Conservation (phyloP, 768 basidiomycete genomes). For the Coprinopsis sp. region DNA sequence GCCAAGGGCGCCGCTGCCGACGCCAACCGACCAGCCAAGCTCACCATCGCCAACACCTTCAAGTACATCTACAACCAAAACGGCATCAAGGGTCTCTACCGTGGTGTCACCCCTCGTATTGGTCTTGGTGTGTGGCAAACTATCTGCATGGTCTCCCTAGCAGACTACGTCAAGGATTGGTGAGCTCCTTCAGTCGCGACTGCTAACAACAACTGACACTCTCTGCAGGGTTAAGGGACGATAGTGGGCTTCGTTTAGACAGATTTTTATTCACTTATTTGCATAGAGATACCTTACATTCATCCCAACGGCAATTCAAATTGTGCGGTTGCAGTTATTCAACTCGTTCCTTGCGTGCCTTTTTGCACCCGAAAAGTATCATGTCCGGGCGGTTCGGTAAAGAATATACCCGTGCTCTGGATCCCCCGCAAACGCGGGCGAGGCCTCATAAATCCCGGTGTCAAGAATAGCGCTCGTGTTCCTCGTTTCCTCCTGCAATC, state of each 20-base stretch:
- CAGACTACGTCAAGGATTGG: constrained; percentile 93
- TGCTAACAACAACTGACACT: too few species aligned
- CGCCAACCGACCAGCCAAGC: constrained; percentile 82
- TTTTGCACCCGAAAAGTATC: too few species aligned
- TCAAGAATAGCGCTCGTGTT: constrained; percentile 1
- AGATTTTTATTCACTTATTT: constrained; percentile 22
- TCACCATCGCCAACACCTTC: constrained; percentile 88
- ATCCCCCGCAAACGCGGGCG: constrained; percentile 4
- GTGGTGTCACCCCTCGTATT: constrained; percentile 95
- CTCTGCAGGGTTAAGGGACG: constrained; percentile 18
- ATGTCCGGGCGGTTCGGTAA: too few species aligned
- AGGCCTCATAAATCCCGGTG: constrained; percentile 1
- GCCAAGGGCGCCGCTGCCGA: constrained; percentile 68
- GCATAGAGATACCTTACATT: constrained; percentile 21
- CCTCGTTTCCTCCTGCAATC: constrained; percentile 14
- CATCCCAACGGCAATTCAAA: constrained; percentile 6
- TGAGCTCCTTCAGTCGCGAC: constrained; percentile 19
- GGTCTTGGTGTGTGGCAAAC: constrained; percentile 97
- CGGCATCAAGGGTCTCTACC: constrained; percentile 93
- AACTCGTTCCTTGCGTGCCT: too few species aligned
- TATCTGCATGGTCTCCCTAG: constrained; percentile 97
- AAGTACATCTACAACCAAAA: constrained; percentile 95
- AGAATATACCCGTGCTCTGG: not conserved
- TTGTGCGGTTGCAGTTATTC: not conserved
- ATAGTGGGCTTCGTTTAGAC: constrained; percentile 7